A percentile compares a stretch with the other conserved stretches of the same genome.
These are phyloP conservation scores for Aquilaria malaccensis DNA, from an alignment of 345 rosid genomes.

Conservation along the genomic window DNA sequence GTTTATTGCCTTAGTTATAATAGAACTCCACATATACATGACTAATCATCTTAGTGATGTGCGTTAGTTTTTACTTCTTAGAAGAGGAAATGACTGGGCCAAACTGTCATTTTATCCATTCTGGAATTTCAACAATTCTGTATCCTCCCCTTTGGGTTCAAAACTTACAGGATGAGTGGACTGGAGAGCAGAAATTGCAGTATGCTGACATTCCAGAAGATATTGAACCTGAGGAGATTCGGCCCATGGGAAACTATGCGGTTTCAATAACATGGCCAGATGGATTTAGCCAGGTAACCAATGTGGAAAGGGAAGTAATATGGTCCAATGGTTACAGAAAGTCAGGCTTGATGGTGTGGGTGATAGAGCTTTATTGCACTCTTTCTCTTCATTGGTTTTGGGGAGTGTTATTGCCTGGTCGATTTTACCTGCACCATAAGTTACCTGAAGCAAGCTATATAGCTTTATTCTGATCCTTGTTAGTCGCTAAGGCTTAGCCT, in stretches of 20 bases:
- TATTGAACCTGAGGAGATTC: conserved; percentile 83
- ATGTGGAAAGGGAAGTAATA: too few relatives aligned
- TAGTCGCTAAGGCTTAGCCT: too few relatives aligned
- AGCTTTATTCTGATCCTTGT: neutral
- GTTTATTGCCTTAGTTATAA: too few relatives aligned
- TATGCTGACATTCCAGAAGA: conserved; percentile 71
- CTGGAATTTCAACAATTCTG: neutral
- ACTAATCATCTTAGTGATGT: too few relatives aligned
- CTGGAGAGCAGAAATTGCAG: conserved; percentile 81
- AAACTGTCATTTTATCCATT: neutral
- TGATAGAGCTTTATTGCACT: too few relatives aligned
- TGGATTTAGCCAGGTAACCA: conserved; percentile 74
- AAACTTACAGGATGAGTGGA: conserved; percentile 76
- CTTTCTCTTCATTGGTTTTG: too few relatives aligned
- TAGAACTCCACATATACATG: too few relatives aligned
- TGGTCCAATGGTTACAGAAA: too few relatives aligned
- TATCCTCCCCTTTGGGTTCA: conserved; percentile 3
- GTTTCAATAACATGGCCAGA: conserved; percentile 96
- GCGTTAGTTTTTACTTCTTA: too few relatives aligned
- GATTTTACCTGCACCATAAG: too few relatives aligned
- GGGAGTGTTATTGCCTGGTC: too few relatives aligned
- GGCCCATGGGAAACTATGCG: conserved; percentile 97
- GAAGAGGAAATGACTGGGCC: conserved; percentile 2
- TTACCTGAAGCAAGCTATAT: neutral
- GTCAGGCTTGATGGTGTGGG: too few relatives aligned